Evolutionary conservation across 306 rosid species (phyloP), one percentile per base, ranked within the genome.

Genomic region (Rubus parviflorus): DNA sequence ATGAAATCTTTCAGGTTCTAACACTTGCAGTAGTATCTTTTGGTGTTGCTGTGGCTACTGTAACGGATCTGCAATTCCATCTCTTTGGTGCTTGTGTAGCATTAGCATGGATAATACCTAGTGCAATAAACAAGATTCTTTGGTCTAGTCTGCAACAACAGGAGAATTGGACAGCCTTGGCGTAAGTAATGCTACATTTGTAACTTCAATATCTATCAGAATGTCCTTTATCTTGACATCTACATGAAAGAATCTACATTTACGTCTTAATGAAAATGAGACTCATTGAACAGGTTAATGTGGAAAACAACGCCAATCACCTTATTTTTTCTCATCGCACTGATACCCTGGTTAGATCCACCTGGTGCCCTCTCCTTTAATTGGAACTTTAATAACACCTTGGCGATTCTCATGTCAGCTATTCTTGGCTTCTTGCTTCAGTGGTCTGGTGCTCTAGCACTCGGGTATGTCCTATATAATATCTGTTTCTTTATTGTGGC

Each of bases 281-380:
- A 81, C 68, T 75, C n/a, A 3, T 75, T 52, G 56, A 72, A 82
- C 85, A 93, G 97, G 86, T 86, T 93, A 81, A 93, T 91, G 98
- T 93, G 98, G 97, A 91, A 93, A 83, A 93, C 93, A 72, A 93
- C 97, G 37, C 97, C 97, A 14, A 64, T 93, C 81, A 90, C 98
- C 23, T 83, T 91, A 81, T 75, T 90, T 66, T 91, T 87, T 77
- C 86, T 93, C 61, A 83, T 85, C 40, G 82, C 89, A 61, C 77
- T 93, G 79, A 64, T 89, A 61, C 97, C 98, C 56, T 86, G 90
- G 87, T 89, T 93, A 75, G 98, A 93, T 58, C 93, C 98, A 25
- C 93, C 93, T 4, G 95, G 90, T 52, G 88, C 85, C 58, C 84
- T 91, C 49, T 82, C 91, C 74, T 93, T 89, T 77, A 70, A 88